Evolutionary conservation across 176 grass and related monocot genomes (phyloP), one percentile per base, ranked within the genome.

Genomic region (Microstegium vimineum): DNA sequence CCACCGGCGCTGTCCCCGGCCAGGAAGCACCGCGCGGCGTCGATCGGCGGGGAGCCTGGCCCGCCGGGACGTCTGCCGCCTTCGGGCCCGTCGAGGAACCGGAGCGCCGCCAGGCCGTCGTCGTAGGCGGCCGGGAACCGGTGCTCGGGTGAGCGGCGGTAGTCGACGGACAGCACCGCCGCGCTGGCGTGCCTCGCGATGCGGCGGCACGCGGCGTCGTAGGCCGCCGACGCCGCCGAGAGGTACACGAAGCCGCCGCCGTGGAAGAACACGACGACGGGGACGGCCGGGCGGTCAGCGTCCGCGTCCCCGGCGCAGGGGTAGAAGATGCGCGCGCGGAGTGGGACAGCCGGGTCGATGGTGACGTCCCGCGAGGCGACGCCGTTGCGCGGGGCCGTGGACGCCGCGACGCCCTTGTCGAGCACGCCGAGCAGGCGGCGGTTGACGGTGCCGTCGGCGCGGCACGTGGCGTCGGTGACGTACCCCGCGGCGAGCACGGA

Each of bases 191-290:
- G 51, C n/a, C 85, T 20, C 5, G 84, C 76, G 79, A 95, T 93
- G 80, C 87, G 91, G 7, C 91, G 87, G 82, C 96, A 99, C 5
- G 81, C 91, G 36, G 52, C 83, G 68, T 99, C 89, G 80, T 95
- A 99, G 54, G 59, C 6, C 4, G 12, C n/a, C 1, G 89, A 90
- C 9, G 62, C 47, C 6, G 89, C 82, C 2, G 91, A 94, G 63
- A 94, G 93, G 87, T 77, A 99, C 8, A 87, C 89, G 51, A 99
- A 95, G 18, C 96, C 96, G 13, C 96, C 91, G 41, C 93, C 96
- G 78, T 94, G 96, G 80, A 99, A 99, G 91, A 89, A 99, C 9
- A 99, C 81, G 5, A 95, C 27, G 15, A 94, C 65, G 2, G 91
- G 91, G 2, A 91, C 43, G 6, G 63, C 27, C 18, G 10, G 1